phyloP scores from a whole-genome alignment of 495 filamentous ascomycete species.

The Parathielavia appendiculata region DNA sequence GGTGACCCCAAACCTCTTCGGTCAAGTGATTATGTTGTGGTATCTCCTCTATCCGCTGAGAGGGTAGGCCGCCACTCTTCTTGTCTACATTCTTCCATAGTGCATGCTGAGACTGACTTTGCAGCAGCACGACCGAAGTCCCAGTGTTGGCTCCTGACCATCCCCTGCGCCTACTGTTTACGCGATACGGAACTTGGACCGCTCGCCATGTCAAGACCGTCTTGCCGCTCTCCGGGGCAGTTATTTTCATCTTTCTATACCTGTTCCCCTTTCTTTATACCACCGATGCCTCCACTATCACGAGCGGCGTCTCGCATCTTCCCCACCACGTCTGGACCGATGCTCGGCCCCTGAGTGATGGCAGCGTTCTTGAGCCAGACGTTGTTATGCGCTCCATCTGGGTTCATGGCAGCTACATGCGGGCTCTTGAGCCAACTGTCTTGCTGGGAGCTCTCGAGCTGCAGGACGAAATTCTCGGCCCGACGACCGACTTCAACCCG shows the following conservation, averaged over 20 bases:
- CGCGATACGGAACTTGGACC: conserved; percentile 56
- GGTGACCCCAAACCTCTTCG: background rate
- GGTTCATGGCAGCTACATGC: conserved; percentile 63
- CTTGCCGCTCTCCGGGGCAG: conserved; percentile 58
- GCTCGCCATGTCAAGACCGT: conserved; percentile 62
- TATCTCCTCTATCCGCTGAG: conserved; percentile 61
- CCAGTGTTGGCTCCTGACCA: conserved; percentile 55
- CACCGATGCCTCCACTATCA: conserved; percentile 53
- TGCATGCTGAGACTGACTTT: conserved; percentile 13
- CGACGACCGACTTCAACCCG: conserved; percentile 48
- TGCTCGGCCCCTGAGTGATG: conserved; percentile 51
- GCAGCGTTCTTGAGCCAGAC: conserved; percentile 39
- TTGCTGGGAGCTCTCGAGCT: conserved; percentile 57
- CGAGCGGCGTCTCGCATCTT: conserved; percentile 54
- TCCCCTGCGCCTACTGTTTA: conserved; percentile 55
- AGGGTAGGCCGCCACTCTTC: conserved; percentile 37
- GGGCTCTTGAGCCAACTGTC: conserved; percentile 57
- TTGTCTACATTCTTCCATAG: background rate
- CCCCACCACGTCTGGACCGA: conserved; percentile 75
- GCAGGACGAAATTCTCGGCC: conserved; percentile 55
- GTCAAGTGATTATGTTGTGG: conserved; percentile 46
- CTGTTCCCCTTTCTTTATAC: conserved; percentile 64
- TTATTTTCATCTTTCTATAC: conserved; percentile 58
- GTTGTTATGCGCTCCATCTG: conserved; percentile 55
- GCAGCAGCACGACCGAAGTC: conserved; percentile 54